Base-by-base conservation (phyloP, 202 grass and related monocot species). In the Musa balbisiana region DNA sequence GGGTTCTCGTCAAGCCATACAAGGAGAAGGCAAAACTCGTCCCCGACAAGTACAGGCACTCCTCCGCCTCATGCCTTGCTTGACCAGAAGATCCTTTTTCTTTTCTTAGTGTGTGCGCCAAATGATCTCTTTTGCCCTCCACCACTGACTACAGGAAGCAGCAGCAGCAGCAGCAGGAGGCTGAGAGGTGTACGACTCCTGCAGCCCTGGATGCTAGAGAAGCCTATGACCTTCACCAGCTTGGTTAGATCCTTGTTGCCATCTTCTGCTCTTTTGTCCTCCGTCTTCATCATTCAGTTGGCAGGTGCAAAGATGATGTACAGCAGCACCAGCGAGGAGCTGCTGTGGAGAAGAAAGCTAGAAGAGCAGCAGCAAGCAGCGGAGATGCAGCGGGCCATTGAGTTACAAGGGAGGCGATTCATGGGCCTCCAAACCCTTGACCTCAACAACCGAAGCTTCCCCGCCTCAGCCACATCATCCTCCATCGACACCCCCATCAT, bases 11-110 rank as follows among this genome's bases (percentile, higher is more conserved):
- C 67, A 98, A 98, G 81, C 95, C 95, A 0, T 98, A 98, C 83
- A 99, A 95, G 85, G 95, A 99, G 87, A 99, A 99, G 83, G 95
- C 91, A 80, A 99, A 99, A 85, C 33, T 43, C 33, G 91, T 99
- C 68, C 95, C 91, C 26, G 95, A 99, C 85, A 99, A 99, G 85
- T 90, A 90, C 87, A 87, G 92, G 92, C 64, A 83, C 51, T 87
- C 70, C 73, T 72, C 62, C 53, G 17, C 27, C 27, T 49, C 43
- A 72, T 11, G 33, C 22, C 49, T 25, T 17, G 12, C 49, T 25
- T 17, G 12, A 0, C 19, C 15, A n/a, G 10, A 53, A 25, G 3
- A 16, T 3, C 13, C 4, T 55, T 21, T 52, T 5, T 19, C 20
- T 69, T 1, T 50, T 49, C 33, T 43, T 54, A 0, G 10, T 25